Evolutionary conservation across 2,329 filamentous ascomycete species (phyloP).

Genomic region (Cadophora sp.): DNA sequence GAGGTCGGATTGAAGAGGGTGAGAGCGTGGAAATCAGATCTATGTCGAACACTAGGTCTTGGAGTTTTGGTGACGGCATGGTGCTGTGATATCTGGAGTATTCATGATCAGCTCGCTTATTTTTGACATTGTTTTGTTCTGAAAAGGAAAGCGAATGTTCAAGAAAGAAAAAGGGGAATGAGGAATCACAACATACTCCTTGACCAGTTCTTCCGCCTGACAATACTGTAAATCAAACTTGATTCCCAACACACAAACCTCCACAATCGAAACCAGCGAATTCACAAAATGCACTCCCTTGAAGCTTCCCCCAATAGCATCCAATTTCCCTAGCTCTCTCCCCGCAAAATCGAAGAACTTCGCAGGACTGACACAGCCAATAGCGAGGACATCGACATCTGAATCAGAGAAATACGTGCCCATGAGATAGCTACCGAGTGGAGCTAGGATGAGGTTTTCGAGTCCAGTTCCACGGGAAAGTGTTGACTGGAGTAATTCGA

Average conservation of each 20-base stretch:
- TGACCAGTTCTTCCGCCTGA: slow-evolving; percentile 59
- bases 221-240: slow-evolving; percentile 73
- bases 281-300: slow-evolving; percentile 58
- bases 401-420: slow-evolving; percentile 65
- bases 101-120: neutral
- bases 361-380: slow-evolving; percentile 44
- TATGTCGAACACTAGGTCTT: slow-evolving; percentile 24
- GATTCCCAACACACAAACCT: slow-evolving; percentile 63
- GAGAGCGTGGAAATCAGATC: slow-evolving; percentile 57
- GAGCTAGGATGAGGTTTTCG: slow-evolving; percentile 38
- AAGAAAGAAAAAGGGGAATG: neutral
- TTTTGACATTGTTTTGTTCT: neutral
- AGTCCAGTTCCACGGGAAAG: slow-evolving; percentile 46
- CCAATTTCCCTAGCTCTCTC: slow-evolving; percentile 10
- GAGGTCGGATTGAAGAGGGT: slow-evolving; percentile 61
- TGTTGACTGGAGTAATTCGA: slow-evolving; percentile 53
- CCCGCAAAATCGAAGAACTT: slow-evolving; percentile 27
- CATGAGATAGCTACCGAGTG: slow-evolving; percentile 64
- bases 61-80: slow-evolving; percentile 13
- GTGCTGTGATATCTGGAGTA: slow-evolving; percentile 20
- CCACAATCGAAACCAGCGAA: slow-evolving; percentile 59
- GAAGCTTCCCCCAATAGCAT: slow-evolving; percentile 14
- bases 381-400: slow-evolving; percentile 71
- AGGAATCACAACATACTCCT: slow-evolving; percentile 47
- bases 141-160: neutral